Evolutionary conservation across 2,329 filamentous ascomycete genomes (phyloP), one percentile per base, ranked within the genome.

Genomic region (Pyrenophora tritici-repentis): DNA sequence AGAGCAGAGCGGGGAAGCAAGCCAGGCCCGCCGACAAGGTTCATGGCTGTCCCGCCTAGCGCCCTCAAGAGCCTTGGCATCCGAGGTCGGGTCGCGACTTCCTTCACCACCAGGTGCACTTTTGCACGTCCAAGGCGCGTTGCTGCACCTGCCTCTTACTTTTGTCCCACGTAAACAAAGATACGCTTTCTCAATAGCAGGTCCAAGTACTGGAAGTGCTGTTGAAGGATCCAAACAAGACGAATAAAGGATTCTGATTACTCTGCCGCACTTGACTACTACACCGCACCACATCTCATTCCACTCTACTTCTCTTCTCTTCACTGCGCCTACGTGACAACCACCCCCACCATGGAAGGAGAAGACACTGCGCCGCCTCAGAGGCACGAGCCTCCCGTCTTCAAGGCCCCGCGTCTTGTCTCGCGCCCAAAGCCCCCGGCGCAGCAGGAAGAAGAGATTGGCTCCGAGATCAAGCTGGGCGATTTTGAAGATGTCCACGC

Each of bases 401-500:
- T 70, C 61, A 62, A 62, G 32, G 66, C 69, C 34, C 71, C 71
- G 3, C 61, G 68, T 36, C 67, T 68, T 20, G 67, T 73, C 39
- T 72, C 70, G 55, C 70, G 71, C 35, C 69, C 70, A 82, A 55
- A 90, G 88, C 76, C 87, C 86, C 58, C 78, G 81, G 37, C 83
- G 83, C 40, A 82, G 85, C 50, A 89, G 71, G 92, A 96, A 73
- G 93, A 97, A 75, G 91, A 97, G 78, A 92, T 93, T 18, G 86
- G 88, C 42, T 80, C 84, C 6, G 85, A 86, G 47, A 85, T 97
- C 58, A 89, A 88, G 73, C 88, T 99, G 9, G 94, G 94, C 76
- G 93, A 97, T 72, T 97, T 97, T 76, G 86, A 95, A 65, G 82
- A 93, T 68, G 91, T 95, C 61, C 91, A 94, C 71, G 93, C 92